phyloP scores from a whole-genome alignment of 208 protist genomes.

The Histomonas meleagridis region DNA sequence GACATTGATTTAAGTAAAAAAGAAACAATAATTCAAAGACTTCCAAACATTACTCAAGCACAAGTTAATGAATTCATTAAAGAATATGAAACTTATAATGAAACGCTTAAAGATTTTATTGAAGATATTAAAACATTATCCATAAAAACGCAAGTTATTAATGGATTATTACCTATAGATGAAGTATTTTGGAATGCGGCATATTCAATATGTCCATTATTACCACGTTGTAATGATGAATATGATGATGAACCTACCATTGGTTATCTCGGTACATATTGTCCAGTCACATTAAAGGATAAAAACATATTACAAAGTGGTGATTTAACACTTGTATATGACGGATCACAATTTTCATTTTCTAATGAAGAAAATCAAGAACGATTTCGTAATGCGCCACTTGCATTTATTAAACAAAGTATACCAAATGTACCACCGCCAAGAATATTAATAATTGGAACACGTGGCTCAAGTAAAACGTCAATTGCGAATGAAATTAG shows the following conservation, averaged over 20 bases:
- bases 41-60: not conserved
- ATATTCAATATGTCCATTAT: not conserved
- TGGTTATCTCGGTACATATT: not conserved
- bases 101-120: not conserved
- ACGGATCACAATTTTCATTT: not conserved
- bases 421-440: conserved; percentile 14
- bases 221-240: not conserved
- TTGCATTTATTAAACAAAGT: not conserved
- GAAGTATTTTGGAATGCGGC: not conserved
- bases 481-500: not conserved
- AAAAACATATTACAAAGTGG: not conserved
- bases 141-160: not conserved
- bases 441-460: not conserved
- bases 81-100: not conserved
- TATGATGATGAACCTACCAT: not conserved
- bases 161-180: not conserved
- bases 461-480: not conserved
- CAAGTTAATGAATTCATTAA: not conserved
- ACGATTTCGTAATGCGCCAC: not conserved
- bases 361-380: not conserved
- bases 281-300: conserved; percentile 11
- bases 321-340: not conserved
- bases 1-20: not conserved
- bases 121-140: not conserved
- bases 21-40: not conserved